Percentiles rank a stretch among this genome's conserved stretches.
Conservation (phyloP, 768 basidiomycete genomes). For the Lactarius pseudohatsudake region DNA sequence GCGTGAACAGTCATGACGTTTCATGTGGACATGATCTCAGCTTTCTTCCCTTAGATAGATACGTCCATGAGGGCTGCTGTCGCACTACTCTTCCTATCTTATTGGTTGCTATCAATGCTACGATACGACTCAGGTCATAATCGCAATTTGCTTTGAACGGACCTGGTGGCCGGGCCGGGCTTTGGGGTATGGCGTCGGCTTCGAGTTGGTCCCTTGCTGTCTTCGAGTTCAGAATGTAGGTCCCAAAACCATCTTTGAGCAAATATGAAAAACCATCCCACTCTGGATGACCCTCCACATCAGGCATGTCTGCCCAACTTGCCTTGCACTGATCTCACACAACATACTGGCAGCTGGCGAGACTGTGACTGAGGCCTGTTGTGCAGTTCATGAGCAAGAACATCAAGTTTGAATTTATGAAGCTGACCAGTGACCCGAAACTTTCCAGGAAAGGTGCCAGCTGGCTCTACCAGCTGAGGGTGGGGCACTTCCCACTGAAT, state of each 20-base stretch:
- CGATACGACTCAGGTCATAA: background rate
- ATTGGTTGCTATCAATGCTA: constrained; percentile 12
- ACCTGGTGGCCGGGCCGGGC: background rate
- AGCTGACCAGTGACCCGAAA: no score
- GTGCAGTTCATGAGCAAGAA: constrained; percentile 94
- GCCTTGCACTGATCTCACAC: no score
- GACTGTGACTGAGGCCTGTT: constrained; percentile 56
- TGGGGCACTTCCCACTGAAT: no score
- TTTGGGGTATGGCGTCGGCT: background rate
- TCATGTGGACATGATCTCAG: background rate
- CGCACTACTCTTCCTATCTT: constrained; percentile 13
- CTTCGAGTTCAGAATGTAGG: constrained; percentile 48
- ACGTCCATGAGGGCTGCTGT: constrained; percentile 1
- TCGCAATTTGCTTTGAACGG: background rate
- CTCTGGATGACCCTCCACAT: no score
- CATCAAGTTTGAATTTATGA: no score
- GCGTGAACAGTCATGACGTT: constrained; percentile 22
- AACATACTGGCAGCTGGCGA: constrained; percentile 12
- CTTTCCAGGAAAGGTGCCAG: no score
- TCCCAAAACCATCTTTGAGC: constrained; percentile 62
- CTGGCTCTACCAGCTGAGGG: no score
- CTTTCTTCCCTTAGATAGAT: constrained; percentile 11
- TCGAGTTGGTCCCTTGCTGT: background rate
- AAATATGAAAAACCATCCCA: constrained; percentile 53
- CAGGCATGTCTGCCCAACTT: no score